Evolutionary conservation across 352 stramenopile genomes (phyloP).

Genomic region (Globisporangium canariense): DNA sequence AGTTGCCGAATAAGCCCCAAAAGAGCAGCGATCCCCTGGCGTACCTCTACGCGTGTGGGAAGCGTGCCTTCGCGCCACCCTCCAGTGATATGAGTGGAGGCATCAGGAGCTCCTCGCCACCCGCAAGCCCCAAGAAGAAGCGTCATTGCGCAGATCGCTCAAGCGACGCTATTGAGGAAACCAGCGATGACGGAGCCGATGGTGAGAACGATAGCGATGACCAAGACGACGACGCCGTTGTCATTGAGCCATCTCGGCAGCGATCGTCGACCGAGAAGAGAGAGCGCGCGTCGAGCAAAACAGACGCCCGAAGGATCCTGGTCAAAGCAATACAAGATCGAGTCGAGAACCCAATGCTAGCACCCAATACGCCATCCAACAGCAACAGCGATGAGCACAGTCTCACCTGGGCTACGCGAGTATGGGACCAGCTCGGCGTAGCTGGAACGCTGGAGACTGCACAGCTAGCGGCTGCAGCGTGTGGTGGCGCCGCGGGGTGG

Average conservation of each 20-base stretch:
- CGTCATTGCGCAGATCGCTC: neutral
- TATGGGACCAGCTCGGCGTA: neutral
- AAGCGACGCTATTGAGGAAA: neutral
- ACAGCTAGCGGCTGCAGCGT: neutral
- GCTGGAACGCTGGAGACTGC: neutral
- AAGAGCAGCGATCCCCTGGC: neutral
- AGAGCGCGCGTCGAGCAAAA: neutral
- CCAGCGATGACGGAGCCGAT: neutral
- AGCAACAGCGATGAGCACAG: neutral
- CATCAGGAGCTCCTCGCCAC: too few relatives aligned
- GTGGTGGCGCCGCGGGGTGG: neutral
- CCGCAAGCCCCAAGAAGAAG: neutral
- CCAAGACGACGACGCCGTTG: neutral
- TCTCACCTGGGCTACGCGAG: neutral
- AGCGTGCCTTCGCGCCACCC: neutral
- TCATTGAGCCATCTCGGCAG: neutral
- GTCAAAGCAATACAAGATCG: neutral
- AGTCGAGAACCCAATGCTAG: neutral
- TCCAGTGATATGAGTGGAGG: neutral
- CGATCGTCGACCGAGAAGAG: neutral
- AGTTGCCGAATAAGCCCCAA: neutral
- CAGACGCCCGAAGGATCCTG: neutral
- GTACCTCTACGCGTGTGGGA: neutral
- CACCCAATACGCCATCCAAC: neutral
- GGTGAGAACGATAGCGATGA: neutral